A percentile compares a stretch with the other conserved stretches of the same genome.
Conservation (phyloP, 352 stramenopile species). For the Phytophthora rubi region DNA sequence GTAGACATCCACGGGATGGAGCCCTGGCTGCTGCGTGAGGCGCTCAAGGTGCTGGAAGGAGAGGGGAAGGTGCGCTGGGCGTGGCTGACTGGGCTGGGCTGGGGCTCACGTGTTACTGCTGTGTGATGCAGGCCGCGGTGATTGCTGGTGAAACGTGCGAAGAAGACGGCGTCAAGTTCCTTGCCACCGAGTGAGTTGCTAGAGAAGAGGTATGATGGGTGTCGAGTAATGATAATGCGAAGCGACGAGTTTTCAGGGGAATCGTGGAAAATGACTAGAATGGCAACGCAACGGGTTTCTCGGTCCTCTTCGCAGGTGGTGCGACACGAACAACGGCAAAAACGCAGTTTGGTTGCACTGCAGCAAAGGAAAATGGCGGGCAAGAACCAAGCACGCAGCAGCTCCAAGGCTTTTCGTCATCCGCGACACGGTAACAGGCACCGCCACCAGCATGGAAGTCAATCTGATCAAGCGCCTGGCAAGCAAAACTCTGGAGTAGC, state of each 20-base stretch:
- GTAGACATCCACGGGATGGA: constrained; percentile 84
- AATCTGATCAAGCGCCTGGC: background rate
- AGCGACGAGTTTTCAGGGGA: constrained; percentile 7
- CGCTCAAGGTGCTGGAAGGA: constrained; percentile 72
- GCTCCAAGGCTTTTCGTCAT: background rate
- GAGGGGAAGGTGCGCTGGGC: constrained; percentile 67
- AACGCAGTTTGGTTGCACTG: background rate
- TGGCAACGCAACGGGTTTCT: background rate
- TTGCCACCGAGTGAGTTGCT: constrained; percentile 57
- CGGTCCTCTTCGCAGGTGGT: constrained; percentile 11
- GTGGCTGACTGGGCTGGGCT: background rate
- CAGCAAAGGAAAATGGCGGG: background rate
- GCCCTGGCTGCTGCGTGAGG: constrained; percentile 81
- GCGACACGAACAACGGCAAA: constrained; percentile 5
- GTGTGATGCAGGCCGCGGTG: constrained; percentile 55
- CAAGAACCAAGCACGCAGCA: background rate
- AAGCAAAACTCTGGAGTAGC: background rate
- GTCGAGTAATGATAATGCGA: constrained; percentile 31
- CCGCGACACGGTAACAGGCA: background rate
- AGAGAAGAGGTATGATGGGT: constrained; percentile 19
- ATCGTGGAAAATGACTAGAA: background rate
- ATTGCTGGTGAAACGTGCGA: constrained; percentile 84
- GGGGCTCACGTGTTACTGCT: constrained; percentile 5
- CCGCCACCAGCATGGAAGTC: constrained; percentile 3
- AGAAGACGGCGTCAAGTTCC: constrained; percentile 88